Evolutionary conservation across 1,284 basidiomycete species (phyloP), one percentile per base, ranked within the genome.

Genomic region (Cystobasidiaceae sp.): DNA sequence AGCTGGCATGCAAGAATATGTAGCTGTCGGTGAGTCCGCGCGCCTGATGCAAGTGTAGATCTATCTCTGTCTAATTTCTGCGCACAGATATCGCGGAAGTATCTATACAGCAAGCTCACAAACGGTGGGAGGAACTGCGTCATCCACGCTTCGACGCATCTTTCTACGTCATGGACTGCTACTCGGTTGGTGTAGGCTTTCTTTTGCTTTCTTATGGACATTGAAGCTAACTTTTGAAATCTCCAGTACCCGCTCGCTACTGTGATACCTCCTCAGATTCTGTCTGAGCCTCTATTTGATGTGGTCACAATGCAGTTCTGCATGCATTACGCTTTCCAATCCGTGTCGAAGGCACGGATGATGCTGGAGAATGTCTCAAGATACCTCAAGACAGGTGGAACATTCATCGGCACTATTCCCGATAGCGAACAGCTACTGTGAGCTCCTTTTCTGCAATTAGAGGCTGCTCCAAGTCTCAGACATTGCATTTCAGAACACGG

Each of bases 301-400:
- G 90, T 90, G 54, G 91, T 98, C 21, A 89, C 90, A 1, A 88
- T 97, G 87, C 96, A 99, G 76, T 99, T 99, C 77, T 98, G 94
- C 78, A 96, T 98, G 90, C 96, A 99, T 77, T 98, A 99, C 75
- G 96, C 94, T 7, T 98, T 97, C 77, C 93, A 97, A 75, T 87
- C 83, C 41, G 84, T 86, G 30, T 80, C 83, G 57, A 97, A 96
- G 76, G 90, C 87, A 27, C 82, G 90, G 34, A 86, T 84, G 74
- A 97, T 99, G 94, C 83, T 99, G 28, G 83, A 87, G 56, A 99
- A 99, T 75, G 93, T 94, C 25, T 84, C 86, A 57, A 78, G 83
- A 43, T 87, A 87, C 80, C 81, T 99, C 51, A 81, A 88, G 37
- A 80, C 81, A 25, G 93, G 93, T 30, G 96, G 96, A 2, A 78